These are phyloP conservation scores for Penicillium sp. DNA, from an alignment of 2,329 filamentous ascomycete species.

Conservation along the genomic window DNA sequence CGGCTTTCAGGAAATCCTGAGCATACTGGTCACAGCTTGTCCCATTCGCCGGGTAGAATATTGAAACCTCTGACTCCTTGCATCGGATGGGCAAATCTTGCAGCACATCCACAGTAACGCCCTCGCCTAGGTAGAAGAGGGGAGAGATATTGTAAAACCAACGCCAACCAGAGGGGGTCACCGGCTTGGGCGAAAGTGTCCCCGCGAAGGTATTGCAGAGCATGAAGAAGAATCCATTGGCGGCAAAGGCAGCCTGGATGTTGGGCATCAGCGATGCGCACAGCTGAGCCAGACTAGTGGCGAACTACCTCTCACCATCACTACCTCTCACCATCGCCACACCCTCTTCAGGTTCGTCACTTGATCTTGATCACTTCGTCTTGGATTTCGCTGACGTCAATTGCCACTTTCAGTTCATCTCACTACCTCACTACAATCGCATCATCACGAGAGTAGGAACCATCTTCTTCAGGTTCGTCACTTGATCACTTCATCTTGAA, in stretches of 20 bases:
- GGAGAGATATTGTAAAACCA: not conserved
- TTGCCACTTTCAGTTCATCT: too few relatives aligned
- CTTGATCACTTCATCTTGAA: too few relatives aligned
- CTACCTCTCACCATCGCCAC: too few relatives aligned
- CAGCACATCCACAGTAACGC: not conserved
- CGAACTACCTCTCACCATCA: not conserved
- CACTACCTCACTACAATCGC: too few relatives aligned
- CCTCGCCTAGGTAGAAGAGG: not conserved
- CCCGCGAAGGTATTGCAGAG: not conserved
- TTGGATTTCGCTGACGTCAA: too few relatives aligned
- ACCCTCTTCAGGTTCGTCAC: too few relatives aligned
- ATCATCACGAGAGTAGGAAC: too few relatives aligned
- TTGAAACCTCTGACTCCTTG: not conserved
- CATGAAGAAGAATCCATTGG: not conserved
- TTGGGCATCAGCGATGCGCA: not conserved
- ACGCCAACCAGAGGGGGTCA: not conserved
- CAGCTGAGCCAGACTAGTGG: not conserved
- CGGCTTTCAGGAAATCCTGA: not conserved
- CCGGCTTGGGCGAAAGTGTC: not conserved
- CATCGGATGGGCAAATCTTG: not conserved
- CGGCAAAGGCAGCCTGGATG: not conserved
- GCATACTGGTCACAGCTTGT: not conserved
- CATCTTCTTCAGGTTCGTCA: too few relatives aligned
- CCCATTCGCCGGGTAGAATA: not conserved
- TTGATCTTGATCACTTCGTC: too few relatives aligned